Evolutionary conservation across 208 protist genomes (phyloP).

Genomic region (Sergeia podlipaevii): DNA sequence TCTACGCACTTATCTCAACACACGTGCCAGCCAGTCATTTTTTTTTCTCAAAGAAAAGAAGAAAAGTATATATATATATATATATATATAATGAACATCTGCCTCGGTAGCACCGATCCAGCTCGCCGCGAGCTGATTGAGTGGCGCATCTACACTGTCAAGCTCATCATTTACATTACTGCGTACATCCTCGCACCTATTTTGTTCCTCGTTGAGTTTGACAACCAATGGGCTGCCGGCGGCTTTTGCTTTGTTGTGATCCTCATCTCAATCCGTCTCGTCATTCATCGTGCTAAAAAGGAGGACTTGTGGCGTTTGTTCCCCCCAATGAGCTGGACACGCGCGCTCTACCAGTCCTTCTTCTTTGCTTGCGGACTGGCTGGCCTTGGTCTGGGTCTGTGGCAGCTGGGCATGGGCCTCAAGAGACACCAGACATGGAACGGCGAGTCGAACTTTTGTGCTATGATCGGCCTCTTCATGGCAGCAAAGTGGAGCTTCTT

Average conservation of each 20-base stretch:
- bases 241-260: conserved; percentile 44
- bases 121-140: conserved; percentile 11
- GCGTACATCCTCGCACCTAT: conserved; percentile 37
- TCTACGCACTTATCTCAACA: background rate
- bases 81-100: too few relatives aligned
- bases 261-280: conserved; percentile 44
- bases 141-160: conserved; percentile 5
- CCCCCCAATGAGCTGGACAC: conserved; percentile 26
- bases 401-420: conserved; percentile 49
- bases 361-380: conserved; percentile 32
- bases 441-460: conserved; percentile 66
- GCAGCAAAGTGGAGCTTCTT: conserved; percentile 73
- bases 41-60: conserved; percentile 13
- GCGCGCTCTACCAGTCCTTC: conserved; percentile 34
- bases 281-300: conserved; percentile 17
- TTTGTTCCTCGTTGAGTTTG: conserved; percentile 40
- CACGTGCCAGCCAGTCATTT: conserved; percentile 6
- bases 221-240: conserved; percentile 62
- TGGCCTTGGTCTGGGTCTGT: conserved; percentile 44
- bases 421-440: conserved; percentile 46
- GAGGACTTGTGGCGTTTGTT: conserved; percentile 42
- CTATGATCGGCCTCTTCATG: conserved; percentile 57
- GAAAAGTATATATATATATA: too few relatives aligned
- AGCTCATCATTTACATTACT: conserved; percentile 46
- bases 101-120: conserved; percentile 14